Percentiles rank a stretch among this genome's conserved stretches.
phyloP scores from a whole-genome alignment of 2,329 filamentous ascomycete genomes.

The Colletotrichum sidae region DNA sequence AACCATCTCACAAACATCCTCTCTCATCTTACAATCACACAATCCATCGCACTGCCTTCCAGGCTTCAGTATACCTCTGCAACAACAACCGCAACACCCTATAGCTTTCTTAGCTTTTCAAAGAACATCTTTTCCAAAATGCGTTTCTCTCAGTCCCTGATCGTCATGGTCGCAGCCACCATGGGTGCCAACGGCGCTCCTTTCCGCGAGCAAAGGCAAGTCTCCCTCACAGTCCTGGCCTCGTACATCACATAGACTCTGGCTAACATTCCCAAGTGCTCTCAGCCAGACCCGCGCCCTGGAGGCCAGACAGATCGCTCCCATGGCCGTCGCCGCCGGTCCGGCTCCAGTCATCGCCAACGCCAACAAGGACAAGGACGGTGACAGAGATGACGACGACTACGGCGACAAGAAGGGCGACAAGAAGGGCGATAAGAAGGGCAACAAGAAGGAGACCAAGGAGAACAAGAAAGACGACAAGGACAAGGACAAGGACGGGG shows the following conservation, averaged over 20 bases:
- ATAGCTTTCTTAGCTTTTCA: background rate
- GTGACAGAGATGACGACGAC: background rate
- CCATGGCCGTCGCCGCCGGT: constrained; percentile 4
- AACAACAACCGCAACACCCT: background rate
- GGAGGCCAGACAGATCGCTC: constrained; percentile 8
- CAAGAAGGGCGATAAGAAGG: background rate
- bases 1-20: constrained; percentile 3
- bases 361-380: constrained; percentile 2
- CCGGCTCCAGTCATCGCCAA: constrained; percentile 7
- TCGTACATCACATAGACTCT: background rate
- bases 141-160: constrained; percentile 34
- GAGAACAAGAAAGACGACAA: constrained; percentile 4
- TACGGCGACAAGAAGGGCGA: background rate
- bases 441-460: background rate
- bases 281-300: constrained; percentile 9
- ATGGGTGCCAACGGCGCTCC: constrained; percentile 33
- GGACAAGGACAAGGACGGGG: background rate
- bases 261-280: constrained; percentile 1
- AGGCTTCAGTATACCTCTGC: background rate
- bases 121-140: constrained; percentile 6
- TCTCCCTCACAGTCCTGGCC: no score
- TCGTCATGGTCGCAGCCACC: constrained; percentile 34
- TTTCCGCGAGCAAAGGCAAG: constrained; percentile 27
- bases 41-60: background rate
- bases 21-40: background rate